These are phyloP conservation scores for Debaryomyces coudertii DNA, from an alignment of 1,139 yeast genomes.

Conservation along the genomic window DNA sequence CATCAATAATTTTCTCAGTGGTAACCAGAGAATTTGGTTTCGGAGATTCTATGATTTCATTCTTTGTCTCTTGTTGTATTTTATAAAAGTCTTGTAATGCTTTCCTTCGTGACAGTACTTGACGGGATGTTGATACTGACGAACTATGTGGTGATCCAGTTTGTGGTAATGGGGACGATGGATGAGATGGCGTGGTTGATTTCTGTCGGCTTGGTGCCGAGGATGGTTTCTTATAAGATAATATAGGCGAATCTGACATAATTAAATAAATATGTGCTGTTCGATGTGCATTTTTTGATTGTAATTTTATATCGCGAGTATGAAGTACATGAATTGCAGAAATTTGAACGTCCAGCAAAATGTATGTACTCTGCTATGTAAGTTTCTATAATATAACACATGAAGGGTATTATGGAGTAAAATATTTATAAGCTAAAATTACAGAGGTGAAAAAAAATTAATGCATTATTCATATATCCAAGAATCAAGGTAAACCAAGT, in stretches of 20 bases:
- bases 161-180: conserved; percentile 16
- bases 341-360: too few species aligned
- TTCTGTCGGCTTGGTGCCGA: conserved; percentile 11
- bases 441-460: conserved; percentile 2
- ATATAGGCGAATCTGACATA: conserved; percentile 28
- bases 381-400: not conserved
- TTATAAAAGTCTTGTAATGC: conserved; percentile 51
- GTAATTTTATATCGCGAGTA: not conserved
- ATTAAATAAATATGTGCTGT: not conserved
- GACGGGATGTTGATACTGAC: conserved; percentile 21
- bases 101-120: conserved; percentile 44
- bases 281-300: not conserved
- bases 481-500: conserved; percentile 44
- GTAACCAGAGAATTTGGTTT: not conserved
- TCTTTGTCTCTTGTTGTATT: conserved; percentile 22
- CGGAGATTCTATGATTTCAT: conserved; percentile 2
- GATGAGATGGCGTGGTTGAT: conserved; percentile 13
- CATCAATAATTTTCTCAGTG: conserved; percentile 9
- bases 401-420: not conserved
- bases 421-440: not conserved
- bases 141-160: conserved; percentile 10
- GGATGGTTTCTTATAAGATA: conserved; percentile 34
- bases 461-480: conserved; percentile 35
- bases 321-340: not conserved
- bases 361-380: not conserved